Percentiles rank a stretch among this genome's conserved stretches.
phyloP scores from a whole-genome alignment of 129 eudicot species.

The Flaveria robusta region DNA sequence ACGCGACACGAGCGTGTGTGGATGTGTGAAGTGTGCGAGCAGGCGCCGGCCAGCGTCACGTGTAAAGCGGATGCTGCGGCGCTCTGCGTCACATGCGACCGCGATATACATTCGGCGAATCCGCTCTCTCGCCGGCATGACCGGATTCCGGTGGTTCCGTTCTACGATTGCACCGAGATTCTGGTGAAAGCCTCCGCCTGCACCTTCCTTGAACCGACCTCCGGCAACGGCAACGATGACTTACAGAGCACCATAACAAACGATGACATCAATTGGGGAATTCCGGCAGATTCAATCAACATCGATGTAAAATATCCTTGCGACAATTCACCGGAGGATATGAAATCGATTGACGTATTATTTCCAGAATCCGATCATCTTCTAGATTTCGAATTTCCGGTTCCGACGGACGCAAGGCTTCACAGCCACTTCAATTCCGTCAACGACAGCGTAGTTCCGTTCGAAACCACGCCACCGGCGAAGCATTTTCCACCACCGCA shows the following conservation, averaged over 20 bases:
- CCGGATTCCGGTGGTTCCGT: constrained; percentile 68
- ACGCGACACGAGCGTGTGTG: constrained; percentile 72
- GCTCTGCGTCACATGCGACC: constrained; percentile 73
- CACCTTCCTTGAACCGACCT: neutral
- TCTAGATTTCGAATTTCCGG: constrained; percentile 57
- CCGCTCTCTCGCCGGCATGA: constrained; percentile 82
- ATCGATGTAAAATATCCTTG: constrained; percentile 24
- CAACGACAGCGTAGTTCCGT: constrained; percentile 75
- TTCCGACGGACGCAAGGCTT: constrained; percentile 27
- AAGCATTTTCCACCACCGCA: constrained; percentile 20
- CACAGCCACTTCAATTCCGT: constrained; percentile 39
- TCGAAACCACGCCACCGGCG: constrained; percentile 34
- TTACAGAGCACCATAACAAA: constrained; percentile 25
- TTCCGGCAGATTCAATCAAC: constrained; percentile 9
- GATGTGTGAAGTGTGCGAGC: constrained; percentile 91
- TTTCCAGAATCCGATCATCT: constrained; percentile 55
- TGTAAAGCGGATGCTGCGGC: constrained; percentile 92
- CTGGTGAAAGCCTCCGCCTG: constrained; percentile 28
- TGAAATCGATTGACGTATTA: constrained; percentile 49
- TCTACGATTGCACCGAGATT: constrained; percentile 33
- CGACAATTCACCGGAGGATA: constrained; percentile 45
- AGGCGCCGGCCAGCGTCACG: constrained; percentile 74
- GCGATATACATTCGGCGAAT: constrained; percentile 81
- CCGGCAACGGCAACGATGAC: constrained; percentile 31
- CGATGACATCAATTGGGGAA: constrained; percentile 32